phyloP scores from a whole-genome alignment of 2,329 filamentous ascomycete species.

The Trichoderma guizhouense region DNA sequence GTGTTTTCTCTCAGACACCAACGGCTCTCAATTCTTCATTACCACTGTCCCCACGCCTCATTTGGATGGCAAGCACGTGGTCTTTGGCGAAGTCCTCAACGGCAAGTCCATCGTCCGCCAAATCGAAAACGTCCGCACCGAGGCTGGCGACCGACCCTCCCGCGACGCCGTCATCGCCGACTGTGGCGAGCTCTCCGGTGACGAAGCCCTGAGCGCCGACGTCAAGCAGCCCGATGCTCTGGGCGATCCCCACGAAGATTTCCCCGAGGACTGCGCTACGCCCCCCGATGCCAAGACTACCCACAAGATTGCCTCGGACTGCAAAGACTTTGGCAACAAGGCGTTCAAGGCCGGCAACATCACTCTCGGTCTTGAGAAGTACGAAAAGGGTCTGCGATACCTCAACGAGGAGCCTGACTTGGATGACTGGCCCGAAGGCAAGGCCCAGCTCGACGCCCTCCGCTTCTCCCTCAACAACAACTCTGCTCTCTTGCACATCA shows the following conservation, averaged over 20 bases:
- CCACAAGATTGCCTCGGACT: conserved; percentile 73
- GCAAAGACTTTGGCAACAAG: conserved; percentile 90
- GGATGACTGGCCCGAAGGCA: conserved; percentile 67
- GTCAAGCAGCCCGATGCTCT: conserved; percentile 72
- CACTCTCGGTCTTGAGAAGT: conserved; percentile 75
- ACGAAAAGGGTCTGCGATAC: conserved; percentile 89
- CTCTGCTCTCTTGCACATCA: conserved; percentile 78
- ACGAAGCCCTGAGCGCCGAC: conserved; percentile 63
- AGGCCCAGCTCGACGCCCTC: conserved; percentile 64
- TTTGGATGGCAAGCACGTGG: conserved; percentile 93
- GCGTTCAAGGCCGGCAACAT: conserved; percentile 81
- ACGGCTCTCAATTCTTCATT: conserved; percentile 97
- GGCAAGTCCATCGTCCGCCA: conserved; percentile 89
- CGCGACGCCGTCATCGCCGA: conserved; percentile 72
- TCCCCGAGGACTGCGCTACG: conserved; percentile 74
- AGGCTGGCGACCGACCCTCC: conserved; percentile 71
- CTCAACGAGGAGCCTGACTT: conserved; percentile 77
- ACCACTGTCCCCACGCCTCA: conserved; percentile 95
- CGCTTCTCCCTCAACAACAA: conserved; percentile 89
- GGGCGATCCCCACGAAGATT: conserved; percentile 93
- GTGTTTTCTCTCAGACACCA: conserved; percentile 61
- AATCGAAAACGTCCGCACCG: conserved; percentile 79
- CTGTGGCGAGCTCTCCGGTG: conserved; percentile 79
- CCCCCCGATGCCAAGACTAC: conserved; percentile 65
- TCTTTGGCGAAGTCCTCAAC: conserved; percentile 90